These are phyloP conservation scores for Phalaenopsis equestris DNA, from an alignment of 106 monocot genomes.

Conservation along the genomic window DNA sequence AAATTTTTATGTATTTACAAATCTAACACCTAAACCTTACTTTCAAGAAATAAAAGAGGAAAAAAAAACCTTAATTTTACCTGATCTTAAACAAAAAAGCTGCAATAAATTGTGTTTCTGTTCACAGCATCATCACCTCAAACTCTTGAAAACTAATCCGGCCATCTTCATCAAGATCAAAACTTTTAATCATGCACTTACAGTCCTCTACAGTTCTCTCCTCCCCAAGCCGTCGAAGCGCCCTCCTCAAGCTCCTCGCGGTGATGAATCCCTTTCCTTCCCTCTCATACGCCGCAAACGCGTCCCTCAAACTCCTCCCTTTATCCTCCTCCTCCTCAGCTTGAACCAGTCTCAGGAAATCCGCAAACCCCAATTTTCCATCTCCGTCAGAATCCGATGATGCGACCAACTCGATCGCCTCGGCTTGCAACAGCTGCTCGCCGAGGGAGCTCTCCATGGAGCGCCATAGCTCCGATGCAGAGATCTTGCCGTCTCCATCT, in stretches of 20 bases:
- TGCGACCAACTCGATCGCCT: slow-evolving; percentile 23
- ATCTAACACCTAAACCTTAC: too few species aligned
- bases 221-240: slow-evolving; percentile 18
- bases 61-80: too few species aligned
- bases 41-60: too few species aligned
- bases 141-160: slow-evolving; percentile 29
- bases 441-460: slow-evolving; percentile 13
- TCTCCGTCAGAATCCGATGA: slow-evolving; percentile 42
- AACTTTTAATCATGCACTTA: slow-evolving; percentile 20
- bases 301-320: slow-evolving; percentile 17
- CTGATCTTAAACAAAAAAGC: too few species aligned
- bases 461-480: slow-evolving; percentile 29
- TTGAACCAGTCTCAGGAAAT: slow-evolving; percentile 28
- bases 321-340: slow-evolving; percentile 30
- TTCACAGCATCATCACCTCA: slow-evolving; percentile 20
- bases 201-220: slow-evolving; percentile 19
- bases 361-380: slow-evolving; percentile 32
- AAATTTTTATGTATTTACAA: too few species aligned
- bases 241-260: slow-evolving; percentile 14
- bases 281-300: slow-evolving; percentile 26
- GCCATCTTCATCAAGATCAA: slow-evolving; percentile 31
- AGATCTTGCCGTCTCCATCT: slow-evolving; percentile 46
- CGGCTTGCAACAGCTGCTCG: slow-evolving; percentile 21
- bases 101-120: too few species aligned
- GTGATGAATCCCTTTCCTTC: slow-evolving; percentile 21